Base-by-base conservation (phyloP, 1,284 basidiomycete genomes). In the Apiotrichum veenhuisii region DNA sequence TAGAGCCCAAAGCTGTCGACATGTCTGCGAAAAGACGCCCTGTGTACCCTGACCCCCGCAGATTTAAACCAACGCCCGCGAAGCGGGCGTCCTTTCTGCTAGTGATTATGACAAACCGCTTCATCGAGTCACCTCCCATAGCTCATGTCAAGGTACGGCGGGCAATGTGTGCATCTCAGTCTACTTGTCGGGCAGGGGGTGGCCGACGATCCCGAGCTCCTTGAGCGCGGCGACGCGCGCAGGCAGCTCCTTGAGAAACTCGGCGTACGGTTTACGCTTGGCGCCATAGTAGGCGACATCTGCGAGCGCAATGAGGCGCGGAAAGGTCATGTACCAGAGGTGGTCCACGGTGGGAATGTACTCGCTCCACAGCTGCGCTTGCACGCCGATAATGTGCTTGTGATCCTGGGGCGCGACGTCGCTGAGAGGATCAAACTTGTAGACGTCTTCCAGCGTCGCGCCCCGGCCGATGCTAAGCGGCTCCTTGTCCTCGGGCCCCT, bases 311-410 rank as follows among this genome's bases (percentile, higher is more conserved):
- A 63, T 55, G 40, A 63, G 49, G 8, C 61, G 51, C 20, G 61
- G 61, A 42, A 63, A 63, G 15, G 53, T 43, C 61, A 57, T 60
- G 58, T 63, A 63, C 58, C 58, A 59, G 45, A 60, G 42, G 33
- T 57, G 54, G 41, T 55, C 41, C 17, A 41, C 38, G 20, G 36
- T 49, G 25, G 61, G 52, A 20, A 63, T 57, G 40, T 63, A 63
- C 47, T 63, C 61, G 27, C 48, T 40, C 61, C 61, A 63, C 23
- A 63, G 27, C 55, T 63, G 61, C 3, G 58, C 61, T 50, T 63
- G 61, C 3, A 52, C 30, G 25, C 61, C 61, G 30, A 54, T 41
- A 25, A 63, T 52, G 43, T 57, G 61, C 30, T 44, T 36, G 3
- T n/a, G 27, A 9, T 57, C 41, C 17, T 55, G 48, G 34, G 36